Evolutionary conservation across 2,329 filamentous ascomycete genomes (phyloP).

Genomic region (Fusarium sambucinum): DNA sequence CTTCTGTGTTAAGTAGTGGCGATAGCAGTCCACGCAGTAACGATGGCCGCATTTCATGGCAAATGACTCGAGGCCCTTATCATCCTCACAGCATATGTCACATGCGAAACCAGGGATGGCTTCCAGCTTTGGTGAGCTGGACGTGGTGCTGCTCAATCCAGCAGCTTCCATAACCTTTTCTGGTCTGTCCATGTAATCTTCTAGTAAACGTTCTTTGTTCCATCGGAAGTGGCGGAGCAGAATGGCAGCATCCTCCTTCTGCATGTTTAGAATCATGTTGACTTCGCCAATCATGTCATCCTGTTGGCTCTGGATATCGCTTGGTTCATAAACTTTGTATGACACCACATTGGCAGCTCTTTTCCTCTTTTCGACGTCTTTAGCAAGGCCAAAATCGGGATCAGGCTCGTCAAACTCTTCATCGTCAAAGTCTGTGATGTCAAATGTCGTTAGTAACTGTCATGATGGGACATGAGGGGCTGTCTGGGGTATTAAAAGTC

Average conservation of each 20-base stretch:
- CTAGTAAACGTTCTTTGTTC: constrained; percentile 96
- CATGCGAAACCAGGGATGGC: constrained; percentile 83
- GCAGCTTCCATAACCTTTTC: constrained; percentile 85
- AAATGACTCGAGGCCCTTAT: constrained; percentile 80
- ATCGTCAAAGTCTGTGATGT: constrained; percentile 64
- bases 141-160: constrained; percentile 77
- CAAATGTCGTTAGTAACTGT: constrained; percentile 30
- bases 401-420: constrained; percentile 70
- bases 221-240: constrained; percentile 89
- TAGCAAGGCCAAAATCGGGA: constrained; percentile 63
- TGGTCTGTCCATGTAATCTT: constrained; percentile 93
- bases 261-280: constrained; percentile 88
- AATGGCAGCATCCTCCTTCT: constrained; percentile 90
- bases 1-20: constrained; percentile 91
- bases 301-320: constrained; percentile 87
- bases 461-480: constrained; percentile 15
- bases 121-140: constrained; percentile 74
- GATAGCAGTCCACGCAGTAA: constrained; percentile 93
- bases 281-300: constrained; percentile 89
- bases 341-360: constrained; percentile 85
- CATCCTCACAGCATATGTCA: constrained; percentile 97
- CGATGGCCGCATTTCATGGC: constrained; percentile 95
- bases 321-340: constrained; percentile 82
- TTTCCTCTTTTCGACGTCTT: constrained; percentile 77
- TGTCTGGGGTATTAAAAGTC: constrained; percentile 24